Base-by-base conservation (phyloP, 106 monocot genomes). In the Dendrobium catenatum region DNA sequence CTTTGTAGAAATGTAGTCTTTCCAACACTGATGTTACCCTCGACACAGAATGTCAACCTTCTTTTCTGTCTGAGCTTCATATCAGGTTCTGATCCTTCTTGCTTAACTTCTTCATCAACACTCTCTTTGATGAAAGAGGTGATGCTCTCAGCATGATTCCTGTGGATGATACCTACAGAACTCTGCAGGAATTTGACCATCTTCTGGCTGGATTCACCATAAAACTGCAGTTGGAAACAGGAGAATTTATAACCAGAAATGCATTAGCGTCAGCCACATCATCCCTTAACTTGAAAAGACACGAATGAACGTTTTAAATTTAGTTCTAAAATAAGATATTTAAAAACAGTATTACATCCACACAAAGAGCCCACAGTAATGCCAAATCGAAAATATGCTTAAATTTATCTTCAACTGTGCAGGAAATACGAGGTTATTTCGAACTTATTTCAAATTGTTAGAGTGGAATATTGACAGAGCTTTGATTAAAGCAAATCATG, bases 21-120 rank as follows among this genome's bases (percentile, higher is more conserved):
- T 33, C 96, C 96, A 48, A 97, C 96, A 81, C 96, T 97, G 49
- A 97, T 97, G 74, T 97, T 97, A 33, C 96, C 96, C 77, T 97
- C 96, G 16, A 97, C 94, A 80, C 96, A 97, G 80, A 97, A 97
- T 37, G 96, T 97, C 4, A 97, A 90, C 78, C 96, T 88, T 75
- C 90, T 96, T 88, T 91, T 90, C 85, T 85, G 88, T 5, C 70
- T 33, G 81, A 81, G 80, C 73, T 82, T 96, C 29, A 64, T 11
- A 40, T 85, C 85, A 47, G 85, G 75, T 18, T 64, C 43, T 9
- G 75, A 20, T 27, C 31, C 73, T 41, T 85, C 89, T 75, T 91
- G 83, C 85, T 91, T 82, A 31, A 94, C 54, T 76, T 97, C 96
- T 67, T 92, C 85, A 82, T 97, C 96, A 46, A 97, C 94, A 76